Evolutionary conservation across 2,329 filamentous ascomycete species (phyloP).

Genomic region (Colletotrichum eremochloae): DNA sequence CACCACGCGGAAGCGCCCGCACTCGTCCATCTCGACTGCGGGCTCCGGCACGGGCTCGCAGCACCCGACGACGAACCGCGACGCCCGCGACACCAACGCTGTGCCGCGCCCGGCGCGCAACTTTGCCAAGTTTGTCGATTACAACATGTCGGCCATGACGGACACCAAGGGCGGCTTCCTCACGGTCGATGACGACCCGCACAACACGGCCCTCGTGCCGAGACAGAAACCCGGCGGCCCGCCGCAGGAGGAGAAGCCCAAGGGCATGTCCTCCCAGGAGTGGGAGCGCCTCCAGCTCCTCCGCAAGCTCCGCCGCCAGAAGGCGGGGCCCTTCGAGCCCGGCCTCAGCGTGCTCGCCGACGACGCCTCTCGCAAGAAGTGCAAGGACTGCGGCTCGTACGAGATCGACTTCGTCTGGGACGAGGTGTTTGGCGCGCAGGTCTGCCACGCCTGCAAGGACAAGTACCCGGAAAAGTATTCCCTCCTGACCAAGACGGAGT

Average conservation of each 20-base stretch:
- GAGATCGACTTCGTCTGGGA: constrained; percentile 98
- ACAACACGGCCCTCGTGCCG: constrained; percentile 78
- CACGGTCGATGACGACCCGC: constrained; percentile 90
- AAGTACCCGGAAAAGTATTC: constrained; percentile 93
- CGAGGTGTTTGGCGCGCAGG: constrained; percentile 80
- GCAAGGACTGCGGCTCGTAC: constrained; percentile 83
- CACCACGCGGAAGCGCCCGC: constrained; percentile 74
- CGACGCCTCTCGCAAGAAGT: constrained; percentile 76
- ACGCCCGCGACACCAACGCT: constrained; percentile 69
- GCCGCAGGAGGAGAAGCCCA: constrained; percentile 75
- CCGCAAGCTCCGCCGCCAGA: constrained; percentile 77
- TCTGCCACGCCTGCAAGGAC: constrained; percentile 91
- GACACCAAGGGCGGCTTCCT: constrained; percentile 98
- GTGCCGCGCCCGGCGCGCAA: constrained; percentile 83
- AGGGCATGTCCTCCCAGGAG: constrained; percentile 89
- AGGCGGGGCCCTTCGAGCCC: constrained; percentile 88
- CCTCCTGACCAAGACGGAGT: constrained; percentile 96
- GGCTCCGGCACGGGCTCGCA: not conserved
- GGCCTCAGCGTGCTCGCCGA: constrained; percentile 82
- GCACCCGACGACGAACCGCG: constrained; percentile 72
- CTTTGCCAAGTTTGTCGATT: constrained; percentile 95
- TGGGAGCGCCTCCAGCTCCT: constrained; percentile 90
- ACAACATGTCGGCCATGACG: constrained; percentile 97
- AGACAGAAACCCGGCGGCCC: constrained; percentile 54
- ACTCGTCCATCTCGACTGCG: constrained; percentile 69